Base-by-base conservation (phyloP, 2,329 filamentous ascomycete genomes). In the Pleomassaria siparia region DNA sequence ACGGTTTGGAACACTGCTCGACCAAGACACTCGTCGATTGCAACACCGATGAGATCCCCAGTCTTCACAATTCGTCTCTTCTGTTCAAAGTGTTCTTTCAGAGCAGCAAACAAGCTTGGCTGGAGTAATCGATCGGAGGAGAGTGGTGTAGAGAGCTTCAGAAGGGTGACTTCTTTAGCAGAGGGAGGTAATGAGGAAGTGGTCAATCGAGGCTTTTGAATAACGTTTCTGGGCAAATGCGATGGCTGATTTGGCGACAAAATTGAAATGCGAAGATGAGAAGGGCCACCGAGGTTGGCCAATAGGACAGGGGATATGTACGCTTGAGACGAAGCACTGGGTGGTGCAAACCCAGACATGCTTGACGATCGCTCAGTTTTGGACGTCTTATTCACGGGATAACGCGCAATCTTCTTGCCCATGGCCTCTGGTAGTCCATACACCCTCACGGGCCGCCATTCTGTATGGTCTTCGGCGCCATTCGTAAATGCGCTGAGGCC, bases 11-110 rank as follows among this genome's bases (percentile, higher is more conserved):
- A 91, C 3, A 96, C 79, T 2, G 88, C 87, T 47, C 87, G 83
- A 2, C 91, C 92, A 1, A 97, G 79, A 43, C 86, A 84, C 44
- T 91, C 89, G 62, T 99, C 92, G 22, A 99, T 85, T 2, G 90
- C 86, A 11, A 99, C 87, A 15, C 89, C 91, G 44, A 99, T 85
- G 11, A 96, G 74, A 71, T 99, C 94, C 2, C 91, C 92, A 32
- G 83, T 85, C 63, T 91, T 91, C 30, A 97, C 82, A 11, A 97
- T 81, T 3, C 94, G 84, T 47, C 87, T 82, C 60, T 88, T 89
- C 46, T 83, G 83, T 55, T 95, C 88, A 67, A 99, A 96, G 65
- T 96, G 87, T 30, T 84, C 84, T 67, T 96, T 96, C 33, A 99
- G 72, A 0, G 89, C 91, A 15, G 89, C 86, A 58, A 97, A 86